These are phyloP conservation scores for Populus hybrid DNA, from an alignment of 441 rosid genomes.

Conservation along the genomic window DNA sequence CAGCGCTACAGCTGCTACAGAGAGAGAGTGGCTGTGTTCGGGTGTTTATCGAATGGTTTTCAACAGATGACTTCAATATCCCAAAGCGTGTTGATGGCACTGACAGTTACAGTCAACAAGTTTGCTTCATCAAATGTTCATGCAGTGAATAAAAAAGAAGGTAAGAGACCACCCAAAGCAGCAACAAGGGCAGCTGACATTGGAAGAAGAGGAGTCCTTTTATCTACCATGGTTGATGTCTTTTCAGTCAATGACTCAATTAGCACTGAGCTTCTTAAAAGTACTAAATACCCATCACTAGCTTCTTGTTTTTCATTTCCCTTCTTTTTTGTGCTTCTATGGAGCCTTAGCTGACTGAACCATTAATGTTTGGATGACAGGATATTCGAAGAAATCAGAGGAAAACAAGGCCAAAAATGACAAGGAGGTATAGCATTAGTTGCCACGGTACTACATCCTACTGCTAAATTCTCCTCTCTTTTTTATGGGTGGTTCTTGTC, in stretches of 20 bases:
- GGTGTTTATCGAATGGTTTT: not conserved
- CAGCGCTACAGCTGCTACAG: not conserved
- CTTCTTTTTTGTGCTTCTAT: not conserved
- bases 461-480: too few species aligned
- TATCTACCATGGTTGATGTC: conserved; percentile 51
- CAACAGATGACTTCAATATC: conserved; percentile 50
- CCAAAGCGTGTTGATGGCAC: conserved; percentile 80
- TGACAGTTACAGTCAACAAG: conserved; percentile 82
- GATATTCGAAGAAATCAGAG: conserved; percentile 75
- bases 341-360: not conserved
- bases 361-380: conserved; percentile 29
- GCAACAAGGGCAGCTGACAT: conserved; percentile 13
- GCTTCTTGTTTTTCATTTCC: not conserved
- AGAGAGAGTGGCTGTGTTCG: conserved; percentile 7
- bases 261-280: conserved; percentile 58
- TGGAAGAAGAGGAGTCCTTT: conserved; percentile 51
- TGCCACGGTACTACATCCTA: not conserved
- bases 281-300: conserved; percentile 23
- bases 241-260: conserved; percentile 43
- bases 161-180: conserved; percentile 24
- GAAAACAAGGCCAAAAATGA: conserved; percentile 79
- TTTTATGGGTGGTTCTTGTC: not conserved
- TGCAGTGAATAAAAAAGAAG: conserved; percentile 51
- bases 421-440: conserved; percentile 57
- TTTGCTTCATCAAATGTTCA: conserved; percentile 68